Base-by-base conservation (phyloP, 1,284 basidiomycete genomes). In the Cryptococcus sp. region DNA sequence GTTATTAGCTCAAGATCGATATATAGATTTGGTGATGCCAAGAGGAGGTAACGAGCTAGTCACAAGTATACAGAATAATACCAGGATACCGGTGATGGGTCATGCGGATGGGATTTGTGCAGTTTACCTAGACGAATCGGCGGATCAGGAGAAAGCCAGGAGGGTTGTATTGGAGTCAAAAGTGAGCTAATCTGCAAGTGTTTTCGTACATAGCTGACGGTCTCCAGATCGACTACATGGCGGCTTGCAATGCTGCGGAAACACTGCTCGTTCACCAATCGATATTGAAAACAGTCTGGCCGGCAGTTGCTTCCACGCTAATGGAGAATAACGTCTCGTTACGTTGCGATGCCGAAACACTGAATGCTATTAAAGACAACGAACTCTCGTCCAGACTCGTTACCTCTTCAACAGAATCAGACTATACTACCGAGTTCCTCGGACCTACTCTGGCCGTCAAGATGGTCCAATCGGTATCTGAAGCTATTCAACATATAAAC, bases 11-110 rank as follows among this genome's bases (percentile, higher is more conserved):
- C 83, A 95, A 69, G 94, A 98, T 71, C 82, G 84, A 51, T 93
- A 92, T 76, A 97, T 99, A 67, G 94, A 98, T 76, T 81, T 99
- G 10, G 94, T 98, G 54, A 97, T 98, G 74, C 96, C 96, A 0
- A 81, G 96, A 53, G 96, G 96, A 13, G 92, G 92, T 67, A 96
- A 95, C 67, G 85, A 83, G 65, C 84, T 99, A 30, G 96, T 98
- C 10, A 82, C 80, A 59, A 87, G 80, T 71, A 97, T 99, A 56
- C 90, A 98, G 74, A 87, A 90, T 58, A 84, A 82, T 60, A 96
- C 95, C 0, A 82, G 88, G 54, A 98, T 99, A 61, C 88, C 96
- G 1, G 96, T 99, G 46, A 97, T 98, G 93, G 96, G 96, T 1
- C 96, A 99, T 70, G 95, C 96, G 4, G 95, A 98, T 74, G 95